Evolutionary conservation across 129 eudicot species (phyloP).

Genomic region (Pittosporum tobira): DNA sequence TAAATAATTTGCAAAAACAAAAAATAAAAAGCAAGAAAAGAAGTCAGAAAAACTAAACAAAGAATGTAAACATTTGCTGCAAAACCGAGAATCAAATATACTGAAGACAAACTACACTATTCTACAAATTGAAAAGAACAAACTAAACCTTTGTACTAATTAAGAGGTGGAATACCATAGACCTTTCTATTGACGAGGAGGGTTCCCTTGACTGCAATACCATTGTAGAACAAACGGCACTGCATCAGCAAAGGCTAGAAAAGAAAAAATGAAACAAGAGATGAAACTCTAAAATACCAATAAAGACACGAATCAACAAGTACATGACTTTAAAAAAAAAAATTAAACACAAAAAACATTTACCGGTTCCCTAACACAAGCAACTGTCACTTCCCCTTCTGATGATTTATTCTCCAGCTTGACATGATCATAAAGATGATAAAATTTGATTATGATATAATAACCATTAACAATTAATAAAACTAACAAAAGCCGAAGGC

Average conservation of each 20-base stretch:
- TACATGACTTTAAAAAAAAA: background rate
- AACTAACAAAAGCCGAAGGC: background rate
- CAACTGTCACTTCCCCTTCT: conserved; percentile 12
- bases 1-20: conserved; percentile 9
- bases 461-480: background rate
- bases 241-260: conserved; percentile 76
- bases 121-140: background rate
- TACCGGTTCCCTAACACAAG: conserved; percentile 44
- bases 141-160: conserved; percentile 45
- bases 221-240: conserved; percentile 59
- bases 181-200: conserved; percentile 76
- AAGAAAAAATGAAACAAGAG: conserved; percentile 6
- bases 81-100: background rate
- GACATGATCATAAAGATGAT: conserved; percentile 12
- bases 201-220: conserved; percentile 76
- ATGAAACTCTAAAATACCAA: background rate
- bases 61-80: background rate
- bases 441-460: too few species aligned
- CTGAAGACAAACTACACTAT: background rate
- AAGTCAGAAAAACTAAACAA: conserved; percentile 4
- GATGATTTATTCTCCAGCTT: conserved; percentile 19
- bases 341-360: conserved; percentile 8
- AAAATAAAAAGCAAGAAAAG: background rate
- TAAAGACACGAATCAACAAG: background rate
- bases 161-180: conserved; percentile 21